A percentile compares a stretch with the other conserved stretches of the same genome.
phyloP scores from a whole-genome alignment of 2,329 filamentous ascomycete species.

The Endothia cerciana region DNA sequence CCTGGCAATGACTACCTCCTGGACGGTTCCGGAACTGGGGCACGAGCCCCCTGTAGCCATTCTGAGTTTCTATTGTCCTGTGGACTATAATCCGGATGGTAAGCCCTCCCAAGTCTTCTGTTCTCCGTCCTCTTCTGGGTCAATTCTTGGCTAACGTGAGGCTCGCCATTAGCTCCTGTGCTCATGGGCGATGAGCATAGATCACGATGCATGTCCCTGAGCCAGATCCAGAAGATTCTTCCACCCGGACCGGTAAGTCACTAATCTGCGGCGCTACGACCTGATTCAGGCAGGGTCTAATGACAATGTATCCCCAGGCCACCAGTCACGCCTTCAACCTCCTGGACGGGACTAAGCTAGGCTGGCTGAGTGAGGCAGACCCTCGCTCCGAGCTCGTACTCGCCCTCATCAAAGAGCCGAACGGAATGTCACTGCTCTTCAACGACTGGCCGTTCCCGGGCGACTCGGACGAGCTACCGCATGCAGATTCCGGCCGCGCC shows the following conservation, averaged over 20 bases:
- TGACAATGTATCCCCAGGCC: too few relatives aligned
- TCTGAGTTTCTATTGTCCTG: background rate
- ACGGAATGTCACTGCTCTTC: background rate
- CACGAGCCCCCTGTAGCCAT: background rate
- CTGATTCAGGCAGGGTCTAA: too few relatives aligned
- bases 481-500: background rate
- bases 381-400: background rate
- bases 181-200: background rate
- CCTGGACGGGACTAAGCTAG: background rate
- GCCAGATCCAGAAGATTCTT: background rate
- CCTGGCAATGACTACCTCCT: background rate
- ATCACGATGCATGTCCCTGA: background rate
- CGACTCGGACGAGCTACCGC: background rate
- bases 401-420: background rate
- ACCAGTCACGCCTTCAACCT: background rate
- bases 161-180: background rate
- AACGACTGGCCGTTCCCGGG: background rate
- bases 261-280: too few relatives aligned
- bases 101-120: background rate
- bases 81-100: background rate
- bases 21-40: background rate
- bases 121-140: background rate
- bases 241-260: background rate
- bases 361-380: background rate
- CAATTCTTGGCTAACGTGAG: background rate